Base-by-base conservation (phyloP, 805 yeast species). In the Wickerhamiella kurtzmanii region DNA sequence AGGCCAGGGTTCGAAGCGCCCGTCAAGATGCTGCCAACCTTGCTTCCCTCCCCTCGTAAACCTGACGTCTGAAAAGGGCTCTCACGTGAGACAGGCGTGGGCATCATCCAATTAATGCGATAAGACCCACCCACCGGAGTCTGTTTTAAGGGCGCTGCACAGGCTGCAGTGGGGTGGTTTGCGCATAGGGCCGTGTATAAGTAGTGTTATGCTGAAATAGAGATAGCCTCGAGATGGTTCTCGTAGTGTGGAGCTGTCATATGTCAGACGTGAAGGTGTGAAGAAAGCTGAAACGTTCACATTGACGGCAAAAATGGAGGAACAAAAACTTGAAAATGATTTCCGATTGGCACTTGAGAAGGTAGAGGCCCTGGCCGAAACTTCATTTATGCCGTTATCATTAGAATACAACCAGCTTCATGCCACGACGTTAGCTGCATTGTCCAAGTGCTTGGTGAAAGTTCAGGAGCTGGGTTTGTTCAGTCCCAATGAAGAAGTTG, bases 401-500 rank as follows among this genome's bases (percentile, higher is more conserved):
- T 43, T n/a, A 32, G 49, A 45, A 22, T 51, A 37, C 46, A 13
- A 22, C 13, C 16, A 2, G 15, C 35, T 51, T 25, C 55, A 54
- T 22, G 35, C 44, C 9, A 38, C 46, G 17, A 11, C 46, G 15
- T 36, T 54, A 6, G 22, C 19, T 11, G 3, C 11, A 21, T 37
- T 51, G 4, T 43, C 45, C n/a, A 37, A 25, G 19, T 43, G 47
- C 38, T 22, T 46, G 32, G 37, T 15, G 15, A 40, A 44, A 11
- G 67, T 80, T 1, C 64, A 68, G 11, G 63, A 65, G n/a, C 62
- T 78, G 16, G 69, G 77, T 2, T 60, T 86, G 20, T 86, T 83
- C 64, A 81, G 89, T 55, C 63, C 65, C 11, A 85, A 85, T 60
- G 96, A 87, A 59, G 57, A 70, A 0, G 48, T 82, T 2, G 82